These are phyloP conservation scores for Melanomma pulvis-pyrius DNA, from an alignment of 495 filamentous ascomycete genomes.

Conservation along the genomic window DNA sequence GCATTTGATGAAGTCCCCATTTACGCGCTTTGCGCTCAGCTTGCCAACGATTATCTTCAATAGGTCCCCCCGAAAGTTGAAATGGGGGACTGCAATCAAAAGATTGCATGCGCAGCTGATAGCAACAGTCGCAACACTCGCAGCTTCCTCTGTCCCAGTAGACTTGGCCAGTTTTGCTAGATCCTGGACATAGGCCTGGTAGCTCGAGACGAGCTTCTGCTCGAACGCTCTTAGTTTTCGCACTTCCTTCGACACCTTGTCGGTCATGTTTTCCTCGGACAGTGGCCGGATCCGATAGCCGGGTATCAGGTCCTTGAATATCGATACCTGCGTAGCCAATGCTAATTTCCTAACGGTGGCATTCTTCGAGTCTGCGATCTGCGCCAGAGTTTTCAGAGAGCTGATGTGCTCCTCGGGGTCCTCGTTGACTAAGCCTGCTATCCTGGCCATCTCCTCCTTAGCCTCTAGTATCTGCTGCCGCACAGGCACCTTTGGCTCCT, in stretches of 20 bases:
- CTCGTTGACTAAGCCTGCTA: slow-evolving; percentile 82
- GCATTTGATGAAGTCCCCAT: slow-evolving; percentile 77
- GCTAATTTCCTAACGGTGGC: slow-evolving; percentile 77
- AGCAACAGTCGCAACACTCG: slow-evolving; percentile 65
- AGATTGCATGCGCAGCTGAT: slow-evolving; percentile 83
- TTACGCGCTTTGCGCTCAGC: slow-evolving; percentile 66
- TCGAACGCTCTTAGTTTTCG: slow-evolving; percentile 78
- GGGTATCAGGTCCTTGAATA: slow-evolving; percentile 96
- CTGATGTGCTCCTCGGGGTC: slow-evolving; percentile 88
- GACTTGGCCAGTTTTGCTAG: slow-evolving; percentile 65
- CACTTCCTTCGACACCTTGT: slow-evolving; percentile 90
- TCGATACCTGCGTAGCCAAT: slow-evolving; percentile 78
- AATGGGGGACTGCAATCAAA: slow-evolving; percentile 81
- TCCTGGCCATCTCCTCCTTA: slow-evolving; percentile 87
- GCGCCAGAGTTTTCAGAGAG: slow-evolving; percentile 69
- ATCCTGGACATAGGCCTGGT: slow-evolving; percentile 78
- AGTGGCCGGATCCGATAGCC: slow-evolving; percentile 90
- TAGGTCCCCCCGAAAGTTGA: slow-evolving; percentile 90
- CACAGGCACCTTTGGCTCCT: slow-evolving; percentile 65
- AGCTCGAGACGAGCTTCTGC: slow-evolving; percentile 76
- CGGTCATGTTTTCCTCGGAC: slow-evolving; percentile 67
- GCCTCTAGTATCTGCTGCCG: slow-evolving; percentile 79
- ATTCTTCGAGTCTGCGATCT: slow-evolving; percentile 70
- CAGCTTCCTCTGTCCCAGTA: slow-evolving; percentile 44
- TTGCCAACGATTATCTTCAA: slow-evolving; percentile 84